Evolutionary conservation across 2,329 filamentous ascomycete genomes (phyloP).

Genomic region (Epichloe festucae): DNA sequence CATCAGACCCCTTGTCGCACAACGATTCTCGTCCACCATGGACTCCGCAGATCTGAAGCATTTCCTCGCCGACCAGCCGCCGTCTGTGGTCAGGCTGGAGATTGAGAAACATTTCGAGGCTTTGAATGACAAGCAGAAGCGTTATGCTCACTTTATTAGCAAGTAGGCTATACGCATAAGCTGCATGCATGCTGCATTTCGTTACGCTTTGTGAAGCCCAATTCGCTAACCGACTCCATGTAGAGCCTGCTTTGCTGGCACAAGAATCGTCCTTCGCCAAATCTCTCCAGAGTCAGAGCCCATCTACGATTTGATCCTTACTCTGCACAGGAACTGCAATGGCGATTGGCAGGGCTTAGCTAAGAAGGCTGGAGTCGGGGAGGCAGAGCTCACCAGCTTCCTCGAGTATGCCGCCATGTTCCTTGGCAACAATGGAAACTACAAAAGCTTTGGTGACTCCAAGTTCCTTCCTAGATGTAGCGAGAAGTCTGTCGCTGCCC

Average conservation of each 20-base stretch:
- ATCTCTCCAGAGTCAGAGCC: conserved; percentile 69
- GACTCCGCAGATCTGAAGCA: conserved; percentile 51
- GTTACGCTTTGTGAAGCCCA: not conserved
- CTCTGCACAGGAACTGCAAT: conserved; percentile 50
- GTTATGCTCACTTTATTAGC: conserved; percentile 85
- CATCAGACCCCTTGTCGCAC: not conserved
- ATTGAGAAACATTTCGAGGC: conserved; percentile 89
- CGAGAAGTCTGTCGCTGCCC: conserved; percentile 48
- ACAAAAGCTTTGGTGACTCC: conserved; percentile 76
- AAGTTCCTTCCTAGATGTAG: conserved; percentile 68
- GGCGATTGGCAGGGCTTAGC: conserved; percentile 62
- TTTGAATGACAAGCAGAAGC: conserved; percentile 62
- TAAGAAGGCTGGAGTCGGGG: conserved; percentile 48
- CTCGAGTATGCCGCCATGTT: conserved; percentile 69
- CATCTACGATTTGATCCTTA: conserved; percentile 70
- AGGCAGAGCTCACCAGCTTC: conserved; percentile 53
- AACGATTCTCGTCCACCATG: conserved; percentile 30
- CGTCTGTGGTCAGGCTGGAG: conserved; percentile 73
- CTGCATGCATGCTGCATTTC: too few relatives aligned
- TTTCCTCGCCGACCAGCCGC: conserved; percentile 84
- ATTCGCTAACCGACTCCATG: not conserved
- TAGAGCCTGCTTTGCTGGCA: conserved; percentile 66
- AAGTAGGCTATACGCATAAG: conserved; percentile 36
- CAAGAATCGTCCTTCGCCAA: conserved; percentile 66
- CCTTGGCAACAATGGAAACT: conserved; percentile 70